Evolutionary conservation across 768 basidiomycete genomes (phyloP), one percentile per base, ranked within the genome.

Genomic region (Lactarius pseudohatsudake): DNA sequence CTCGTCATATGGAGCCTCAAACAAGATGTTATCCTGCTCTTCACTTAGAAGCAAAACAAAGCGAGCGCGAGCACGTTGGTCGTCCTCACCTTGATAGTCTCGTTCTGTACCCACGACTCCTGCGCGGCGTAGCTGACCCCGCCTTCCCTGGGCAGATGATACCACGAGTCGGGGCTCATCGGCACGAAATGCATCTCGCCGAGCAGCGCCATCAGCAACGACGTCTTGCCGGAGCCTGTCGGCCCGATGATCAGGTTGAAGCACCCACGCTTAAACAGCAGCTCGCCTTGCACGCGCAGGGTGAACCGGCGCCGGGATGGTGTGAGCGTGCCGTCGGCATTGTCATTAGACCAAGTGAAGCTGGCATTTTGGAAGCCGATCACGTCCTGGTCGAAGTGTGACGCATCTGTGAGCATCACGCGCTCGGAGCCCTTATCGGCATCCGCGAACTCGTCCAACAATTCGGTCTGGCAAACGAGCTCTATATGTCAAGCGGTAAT

Each of bases 41-140:
- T 66, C 15, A 41, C 15, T 55, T 16, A 47, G 22, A 13, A 34
- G 9, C n/a, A 10, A n/a, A 47, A 47, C 32, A 28, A 28, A 9
- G 4, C 45, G 3, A 50, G 5, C 5, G 13, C 22, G 22, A 47
- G n/a, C n/a, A 47, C 0, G 22, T 15, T 50, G 36, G 11, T 55
- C 3, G 7, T 9, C 64, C 77, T 56, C 57, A 86, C 87, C 73
- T 77, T 80, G 61, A 92, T 90, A 0, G 89, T 91, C 65, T 89
- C 89, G 69, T 92, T 93, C 74, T 88, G 84, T 2, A 93, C 86
- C 91, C 91, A 96, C 4, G 89, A 86, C 73, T 93, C 91, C 74
- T 96, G 92, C 3, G 89, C 88, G 8, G 89, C 89, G 73, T 91
- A 93, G 2, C 91, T 86, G 43, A 95, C 82, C 6, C 92, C 91